A percentile compares a stretch with the other conserved stretches of the same genome.
Evolutionary conservation across 345 rosid species (phyloP).

Genomic region (Citrus mangshanensis): DNA sequence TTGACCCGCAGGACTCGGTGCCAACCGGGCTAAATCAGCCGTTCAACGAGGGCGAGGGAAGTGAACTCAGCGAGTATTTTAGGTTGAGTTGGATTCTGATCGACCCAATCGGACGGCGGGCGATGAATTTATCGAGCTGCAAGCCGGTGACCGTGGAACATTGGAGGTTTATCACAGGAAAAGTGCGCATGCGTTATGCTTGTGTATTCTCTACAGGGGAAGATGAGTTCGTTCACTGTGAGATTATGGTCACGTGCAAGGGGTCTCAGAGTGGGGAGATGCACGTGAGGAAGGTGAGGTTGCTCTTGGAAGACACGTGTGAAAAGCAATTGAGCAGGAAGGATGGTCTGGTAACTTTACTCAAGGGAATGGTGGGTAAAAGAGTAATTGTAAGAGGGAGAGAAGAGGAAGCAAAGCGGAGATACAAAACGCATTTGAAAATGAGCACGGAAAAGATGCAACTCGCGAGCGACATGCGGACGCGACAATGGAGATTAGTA

Average conservation of each 20-base stretch:
- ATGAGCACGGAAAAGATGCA: slow-evolving; percentile 31
- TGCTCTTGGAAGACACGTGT: slow-evolving; percentile 66
- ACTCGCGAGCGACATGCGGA: too few species aligned
- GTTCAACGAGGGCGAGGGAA: slow-evolving; percentile 30
- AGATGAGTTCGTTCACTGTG: slow-evolving; percentile 40
- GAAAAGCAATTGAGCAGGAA: slow-evolving; percentile 59
- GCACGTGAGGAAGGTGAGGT: slow-evolving; percentile 68
- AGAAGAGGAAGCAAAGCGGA: slow-evolving; percentile 30
- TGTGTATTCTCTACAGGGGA: slow-evolving; percentile 23
- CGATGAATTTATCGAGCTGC: slow-evolving; percentile 61
- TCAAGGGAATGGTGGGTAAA: slow-evolving; percentile 43
- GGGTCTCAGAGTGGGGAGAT: slow-evolving; percentile 38
- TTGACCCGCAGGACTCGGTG: slow-evolving; percentile 59
- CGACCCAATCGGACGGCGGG: slow-evolving; percentile 51
- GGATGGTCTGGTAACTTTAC: slow-evolving; percentile 55
- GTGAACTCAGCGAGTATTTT: slow-evolving; percentile 35
- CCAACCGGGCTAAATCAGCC: slow-evolving; percentile 42
- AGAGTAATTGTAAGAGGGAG: slow-evolving; percentile 32
- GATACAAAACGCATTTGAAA: slow-evolving; percentile 38
- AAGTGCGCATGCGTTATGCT: slow-evolving; percentile 50
- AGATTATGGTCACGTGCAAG: slow-evolving; percentile 54
- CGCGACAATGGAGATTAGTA: too few species aligned
- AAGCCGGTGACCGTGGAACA: slow-evolving; percentile 58
- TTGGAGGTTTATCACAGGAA: slow-evolving; percentile 68
- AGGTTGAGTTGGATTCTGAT: slow-evolving; percentile 72